Conservation (phyloP, 495 filamentous ascomycete species). For the Hyphodiscus hymeniophilus region DNA sequence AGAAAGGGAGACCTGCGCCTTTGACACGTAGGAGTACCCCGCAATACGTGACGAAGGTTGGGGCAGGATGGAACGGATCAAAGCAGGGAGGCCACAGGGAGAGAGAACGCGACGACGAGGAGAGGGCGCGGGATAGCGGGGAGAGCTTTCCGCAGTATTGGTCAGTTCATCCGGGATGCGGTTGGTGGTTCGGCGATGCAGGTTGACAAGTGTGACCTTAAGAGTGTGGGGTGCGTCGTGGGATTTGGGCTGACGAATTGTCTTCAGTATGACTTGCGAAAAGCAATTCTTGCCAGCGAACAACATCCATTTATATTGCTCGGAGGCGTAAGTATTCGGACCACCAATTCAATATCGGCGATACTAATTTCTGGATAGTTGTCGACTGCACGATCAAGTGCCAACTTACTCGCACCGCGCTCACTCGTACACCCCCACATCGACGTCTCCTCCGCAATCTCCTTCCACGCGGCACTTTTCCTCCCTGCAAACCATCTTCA, state of each 20-base stretch:
- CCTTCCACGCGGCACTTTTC: slow-evolving; percentile 15
- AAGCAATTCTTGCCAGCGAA: slow-evolving; percentile 21
- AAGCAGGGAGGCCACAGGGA: background rate
- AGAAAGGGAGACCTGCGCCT: slow-evolving; percentile 19
- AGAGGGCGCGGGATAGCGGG: slow-evolving; percentile 15
- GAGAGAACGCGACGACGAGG: slow-evolving; percentile 15
- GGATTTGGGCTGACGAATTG: slow-evolving; percentile 14
- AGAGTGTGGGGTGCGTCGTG: slow-evolving; percentile 16
- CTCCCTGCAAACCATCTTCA: background rate
- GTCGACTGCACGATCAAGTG: slow-evolving; percentile 22
- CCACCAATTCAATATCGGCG: background rate
- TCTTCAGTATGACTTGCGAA: slow-evolving; percentile 22
- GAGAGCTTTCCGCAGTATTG: slow-evolving; percentile 24
- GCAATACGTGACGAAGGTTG: slow-evolving; percentile 13
- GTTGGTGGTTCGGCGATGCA: background rate
- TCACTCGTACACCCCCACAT: slow-evolving; percentile 5
- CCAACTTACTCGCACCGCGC: slow-evolving; percentile 10
- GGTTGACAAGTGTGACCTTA: background rate
- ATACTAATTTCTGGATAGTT: slow-evolving; percentile 12
- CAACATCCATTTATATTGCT: slow-evolving; percentile 21
- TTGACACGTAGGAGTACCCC: slow-evolving; percentile 12
- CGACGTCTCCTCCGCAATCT: slow-evolving; percentile 16
- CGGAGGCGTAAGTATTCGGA: slow-evolving; percentile 15
- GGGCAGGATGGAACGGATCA: background rate
- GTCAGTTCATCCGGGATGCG: slow-evolving; percentile 10